Base-by-base conservation (phyloP, 495 filamentous ascomycete species). In the Daldinia concentrica region DNA sequence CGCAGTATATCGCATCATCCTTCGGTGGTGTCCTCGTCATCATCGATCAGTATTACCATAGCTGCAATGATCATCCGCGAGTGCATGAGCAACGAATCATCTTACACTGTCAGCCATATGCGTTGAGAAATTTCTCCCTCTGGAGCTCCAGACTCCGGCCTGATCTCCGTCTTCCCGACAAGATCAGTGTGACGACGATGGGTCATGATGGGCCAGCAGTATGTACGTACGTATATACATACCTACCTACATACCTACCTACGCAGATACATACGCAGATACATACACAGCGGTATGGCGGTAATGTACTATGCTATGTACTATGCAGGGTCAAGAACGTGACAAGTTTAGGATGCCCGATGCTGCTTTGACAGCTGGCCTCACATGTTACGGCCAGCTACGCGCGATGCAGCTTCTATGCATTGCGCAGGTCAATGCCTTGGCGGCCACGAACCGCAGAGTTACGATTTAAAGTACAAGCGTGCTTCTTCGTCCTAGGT, bases 301-400 rank as follows among this genome's bases (percentile, higher is more conserved):
- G 43, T 41, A 41, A 34, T 57, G 54, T 34, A 41, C 27, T 15
- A 36, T 55, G 30, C 52, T 64, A 68, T 62, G 66, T 66, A 62
- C 36, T 24, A 69, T 73, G 71, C 71, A 73, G 62, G 71, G 65
- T 66, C 62, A 58, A 73, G 71, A 73, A 73, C 71, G 71, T 73
- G 71, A 73, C 71, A 69, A 69, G 71, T 69, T 73, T 66, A 62
- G 69, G 71, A 73, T 73, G 70, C 70, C 70, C 65, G 70, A 69
- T 73, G 66, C 71, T 73, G 66, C 71, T 73, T 73, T 73, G 71
- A 73, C 71, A 73, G 71, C 66, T 73, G 70, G 64, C 70, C 65
- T 73, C 63, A 71, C 68, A 67, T 62, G 65, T 69, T 39, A 66
- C 65, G 65, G 55, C 58, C 65, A 64, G 61, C 60, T 64, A 56